Base-by-base conservation (phyloP, 2,329 filamentous ascomycete genomes). In the Aspergillus caelatus region DNA sequence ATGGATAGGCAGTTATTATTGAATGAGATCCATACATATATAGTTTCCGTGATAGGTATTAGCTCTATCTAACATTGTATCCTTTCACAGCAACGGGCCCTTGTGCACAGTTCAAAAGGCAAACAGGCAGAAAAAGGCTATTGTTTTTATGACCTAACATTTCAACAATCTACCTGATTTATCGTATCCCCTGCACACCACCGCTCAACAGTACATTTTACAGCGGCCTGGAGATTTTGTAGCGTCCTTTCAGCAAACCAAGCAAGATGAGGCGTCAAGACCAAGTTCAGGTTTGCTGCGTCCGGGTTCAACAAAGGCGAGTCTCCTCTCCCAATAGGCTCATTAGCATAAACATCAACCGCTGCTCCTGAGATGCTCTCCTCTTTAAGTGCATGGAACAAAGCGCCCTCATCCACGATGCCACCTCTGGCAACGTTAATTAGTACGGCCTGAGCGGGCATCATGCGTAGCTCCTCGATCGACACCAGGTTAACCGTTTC, bases 221-320 rank as follows among this genome's bases (percentile, higher is more conserved):
- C 56, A 9, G 26, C 39, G 43, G 57, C 53, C 32, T 79, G 76
- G 32, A 85, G 75, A 53, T 82, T 84, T 48, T 77, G 73, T 65
- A 84, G 74, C 9, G 82, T 85, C 64, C 74, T 78, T 57, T 78
- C 77, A 0, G 82, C 79, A 67, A 79, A 85, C 84, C 84, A 86
- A 1, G 84, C 84, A 32, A 85, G 67, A 75, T 87, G 84, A 12
- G 84, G 83, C 50, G 77, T 83, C 56, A 85, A 62, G 0, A 83
- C 79, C 63, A 86, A 70, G 64, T 85, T 84, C 26, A 83, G 76
- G 3, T 78, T 76, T 48, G 76, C 73, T 4, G 74, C 73, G 26
- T 83, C 80, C 19, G 28, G 41, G 26, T 9, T 21, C 56, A 84
- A 65, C 57, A 84, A 71, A 0, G 78, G 77, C 9, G 75, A 79